Conservation (phyloP, 192 early-diverging fungal genomes). For the Coemansia sp. region DNA sequence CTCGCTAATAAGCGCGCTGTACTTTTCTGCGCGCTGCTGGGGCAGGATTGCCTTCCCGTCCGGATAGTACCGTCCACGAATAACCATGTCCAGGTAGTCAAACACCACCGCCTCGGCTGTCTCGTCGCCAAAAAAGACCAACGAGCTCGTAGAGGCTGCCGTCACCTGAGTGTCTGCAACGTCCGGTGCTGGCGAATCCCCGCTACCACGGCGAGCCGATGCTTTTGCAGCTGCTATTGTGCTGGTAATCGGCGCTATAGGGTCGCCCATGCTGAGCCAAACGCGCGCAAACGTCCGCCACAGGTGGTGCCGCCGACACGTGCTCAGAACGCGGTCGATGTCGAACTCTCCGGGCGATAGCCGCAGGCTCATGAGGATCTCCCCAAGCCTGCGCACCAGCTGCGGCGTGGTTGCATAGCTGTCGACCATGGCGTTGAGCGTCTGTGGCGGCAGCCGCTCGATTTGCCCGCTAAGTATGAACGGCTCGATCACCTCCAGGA, state of each 20-base stretch:
- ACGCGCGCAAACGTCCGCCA: slow-evolving; percentile 57
- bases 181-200: neutral
- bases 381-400: slow-evolving; percentile 40
- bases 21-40: slow-evolving; percentile 35
- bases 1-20: slow-evolving; percentile 32
- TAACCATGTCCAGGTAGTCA: slow-evolving; percentile 48
- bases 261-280: slow-evolving; percentile 49
- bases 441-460: slow-evolving; percentile 30
- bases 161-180: neutral
- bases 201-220: neutral
- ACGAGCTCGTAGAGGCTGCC: neutral
- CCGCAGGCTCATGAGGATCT: slow-evolving; percentile 23
- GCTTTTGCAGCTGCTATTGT: slow-evolving; percentile 24
- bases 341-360: slow-evolving; percentile 51
- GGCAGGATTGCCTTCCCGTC: slow-evolving; percentile 37
- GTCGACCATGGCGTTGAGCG: slow-evolving; percentile 44
- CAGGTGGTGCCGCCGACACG: slow-evolving; percentile 35
- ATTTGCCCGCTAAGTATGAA: slow-evolving; percentile 44
- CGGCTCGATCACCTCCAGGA: slow-evolving; percentile 44
- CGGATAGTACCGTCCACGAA: slow-evolving; percentile 44
- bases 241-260: slow-evolving; percentile 29
- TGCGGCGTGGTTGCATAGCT: slow-evolving; percentile 24
- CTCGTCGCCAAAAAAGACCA: slow-evolving; percentile 18
- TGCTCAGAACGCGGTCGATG: slow-evolving; percentile 41
- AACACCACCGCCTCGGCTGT: slow-evolving; percentile 36